Conservation (phyloP, 176 grass and related monocot genomes). For the Cenchrus fungigraminus region DNA sequence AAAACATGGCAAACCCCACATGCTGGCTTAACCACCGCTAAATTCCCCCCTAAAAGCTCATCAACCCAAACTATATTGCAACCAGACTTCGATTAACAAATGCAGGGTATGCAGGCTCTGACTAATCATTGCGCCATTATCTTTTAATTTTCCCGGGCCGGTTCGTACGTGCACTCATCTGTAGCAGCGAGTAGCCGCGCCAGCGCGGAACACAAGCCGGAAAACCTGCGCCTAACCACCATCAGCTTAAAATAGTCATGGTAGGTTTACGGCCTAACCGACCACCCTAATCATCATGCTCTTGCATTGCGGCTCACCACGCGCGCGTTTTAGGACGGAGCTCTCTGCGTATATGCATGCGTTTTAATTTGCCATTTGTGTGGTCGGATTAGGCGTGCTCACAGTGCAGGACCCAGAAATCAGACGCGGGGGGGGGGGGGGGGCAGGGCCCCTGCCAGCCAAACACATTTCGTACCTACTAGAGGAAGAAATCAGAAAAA, state of each 20-base stretch:
- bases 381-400: too few relatives aligned
- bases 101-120: neutral
- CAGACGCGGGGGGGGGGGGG: too few relatives aligned
- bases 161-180: constrained; percentile 5
- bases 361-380: neutral
- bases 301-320: neutral
- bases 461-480: neutral
- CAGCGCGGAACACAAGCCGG: constrained; percentile 41
- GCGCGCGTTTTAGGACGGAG: neutral
- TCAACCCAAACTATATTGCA: neutral
- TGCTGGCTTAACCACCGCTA: constrained; percentile 36
- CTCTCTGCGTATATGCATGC: neutral
- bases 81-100: neutral
- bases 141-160: neutral
- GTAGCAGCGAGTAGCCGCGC: constrained; percentile 14
- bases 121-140: constrained; percentile 9
- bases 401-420: too few relatives aligned
- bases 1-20: constrained; percentile 42
- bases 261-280: constrained; percentile 39
- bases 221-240: constrained; percentile 19
- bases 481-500: neutral
- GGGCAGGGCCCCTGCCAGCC: too few relatives aligned
- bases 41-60: constrained; percentile 31
- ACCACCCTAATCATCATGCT: constrained; percentile 39
- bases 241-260: constrained; percentile 37